Conservation (phyloP, 2,329 filamentous ascomycete genomes). For the Fusarium dimerum region DNA sequence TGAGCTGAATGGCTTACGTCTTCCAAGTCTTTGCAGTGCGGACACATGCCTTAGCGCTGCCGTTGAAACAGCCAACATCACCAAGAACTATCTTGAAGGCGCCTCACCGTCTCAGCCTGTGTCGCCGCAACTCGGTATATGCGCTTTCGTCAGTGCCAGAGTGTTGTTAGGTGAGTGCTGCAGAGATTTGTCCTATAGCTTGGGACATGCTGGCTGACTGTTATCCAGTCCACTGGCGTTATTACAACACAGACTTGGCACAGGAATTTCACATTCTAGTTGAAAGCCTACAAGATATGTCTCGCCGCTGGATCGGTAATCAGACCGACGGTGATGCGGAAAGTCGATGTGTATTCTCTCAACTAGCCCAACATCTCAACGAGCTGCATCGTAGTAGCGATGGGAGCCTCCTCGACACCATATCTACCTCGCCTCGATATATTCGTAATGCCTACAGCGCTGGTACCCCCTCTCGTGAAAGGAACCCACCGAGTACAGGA, state of each 20-base stretch:
- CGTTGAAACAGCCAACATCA: slow-evolving; percentile 45
- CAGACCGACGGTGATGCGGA: not conserved
- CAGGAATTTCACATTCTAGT: slow-evolving; percentile 29
- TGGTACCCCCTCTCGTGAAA: not conserved
- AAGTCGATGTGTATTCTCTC: not conserved
- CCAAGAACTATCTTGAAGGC: slow-evolving; percentile 44
- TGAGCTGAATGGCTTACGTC: slow-evolving; percentile 28
- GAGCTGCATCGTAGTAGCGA: not conserved
- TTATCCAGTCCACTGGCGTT: slow-evolving; percentile 6
- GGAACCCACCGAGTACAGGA: not conserved
- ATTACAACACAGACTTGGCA: slow-evolving; percentile 8
- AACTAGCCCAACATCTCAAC: slow-evolving; percentile 2
- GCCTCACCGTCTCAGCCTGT: slow-evolving; percentile 15
- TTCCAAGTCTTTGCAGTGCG: slow-evolving; percentile 46
- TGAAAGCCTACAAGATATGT: slow-evolving; percentile 28
- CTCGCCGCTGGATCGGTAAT: slow-evolving; percentile 21
- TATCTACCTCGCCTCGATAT: not conserved
- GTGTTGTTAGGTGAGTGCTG: slow-evolving; percentile 33
- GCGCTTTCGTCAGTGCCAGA: slow-evolving; percentile 44
- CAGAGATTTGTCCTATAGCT: not conserved
- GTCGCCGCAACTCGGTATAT: slow-evolving; percentile 42
- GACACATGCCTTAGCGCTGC: slow-evolving; percentile 49
- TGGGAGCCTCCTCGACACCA: not conserved
- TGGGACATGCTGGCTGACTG: not conserved
- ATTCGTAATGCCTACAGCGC: not conserved